phyloP scores from a whole-genome alignment of 192 early-diverging fungal genomes.

The Bifiguratus adelaidae region DNA sequence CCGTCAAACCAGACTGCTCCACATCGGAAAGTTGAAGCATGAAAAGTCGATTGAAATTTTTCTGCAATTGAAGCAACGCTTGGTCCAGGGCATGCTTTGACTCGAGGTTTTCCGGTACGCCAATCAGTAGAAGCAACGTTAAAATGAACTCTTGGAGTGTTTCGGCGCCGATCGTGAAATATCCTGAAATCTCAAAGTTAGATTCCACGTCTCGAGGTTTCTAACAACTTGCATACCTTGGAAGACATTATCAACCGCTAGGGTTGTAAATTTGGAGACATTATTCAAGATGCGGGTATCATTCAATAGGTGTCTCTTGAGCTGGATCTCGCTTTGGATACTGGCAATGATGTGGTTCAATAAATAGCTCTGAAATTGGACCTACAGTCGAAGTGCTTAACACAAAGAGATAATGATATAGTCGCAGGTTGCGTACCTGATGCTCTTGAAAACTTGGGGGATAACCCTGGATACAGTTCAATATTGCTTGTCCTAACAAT shows the following conservation, averaged over 20 bases:
- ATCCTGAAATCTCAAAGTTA: conserved; percentile 15
- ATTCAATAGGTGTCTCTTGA: conserved; percentile 20
- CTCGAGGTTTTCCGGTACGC: not conserved
- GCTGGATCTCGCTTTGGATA: conserved; percentile 28
- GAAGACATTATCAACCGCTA: conserved; percentile 30
- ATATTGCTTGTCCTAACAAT: not conserved
- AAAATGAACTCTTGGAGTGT: conserved; percentile 37
- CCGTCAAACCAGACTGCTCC: conserved; percentile 23
- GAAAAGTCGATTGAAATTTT: conserved; percentile 40
- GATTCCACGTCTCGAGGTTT: not conserved
- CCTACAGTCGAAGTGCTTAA: not conserved
- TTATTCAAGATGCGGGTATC: conserved; percentile 25
- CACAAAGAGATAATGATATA: conserved; percentile 6
- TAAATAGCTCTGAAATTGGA: conserved; percentile 31
- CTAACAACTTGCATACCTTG: conserved; percentile 21
- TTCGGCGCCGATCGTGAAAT: conserved; percentile 29
- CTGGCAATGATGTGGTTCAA: conserved; percentile 24
- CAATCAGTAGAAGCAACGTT: conserved; percentile 34
- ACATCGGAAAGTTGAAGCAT: conserved; percentile 38
- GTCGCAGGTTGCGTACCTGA: conserved; percentile 8
- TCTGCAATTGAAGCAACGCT: conserved; percentile 17
- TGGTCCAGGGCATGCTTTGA: conserved; percentile 12
- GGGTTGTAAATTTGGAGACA: conserved; percentile 26
- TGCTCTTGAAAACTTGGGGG: conserved; percentile 19
- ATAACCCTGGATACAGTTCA: conserved; percentile 9